Conservation (phyloP, 108 stramenopile genomes). For the Nitzschia sp. region DNA sequence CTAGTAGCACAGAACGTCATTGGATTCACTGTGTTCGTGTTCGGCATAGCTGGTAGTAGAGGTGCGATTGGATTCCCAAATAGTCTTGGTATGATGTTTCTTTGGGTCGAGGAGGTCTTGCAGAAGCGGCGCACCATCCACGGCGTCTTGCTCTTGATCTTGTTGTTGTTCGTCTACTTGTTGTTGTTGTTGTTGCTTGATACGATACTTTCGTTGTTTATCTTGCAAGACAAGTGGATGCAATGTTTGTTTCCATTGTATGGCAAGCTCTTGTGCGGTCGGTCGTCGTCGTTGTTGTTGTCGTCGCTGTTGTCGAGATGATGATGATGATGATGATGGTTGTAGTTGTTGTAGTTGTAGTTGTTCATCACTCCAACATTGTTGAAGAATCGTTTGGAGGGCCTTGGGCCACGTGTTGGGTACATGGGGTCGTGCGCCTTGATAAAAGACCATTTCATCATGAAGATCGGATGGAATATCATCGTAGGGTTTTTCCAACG, state of each 20-base stretch:
- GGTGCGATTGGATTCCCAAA: neutral
- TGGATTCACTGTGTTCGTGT: neutral
- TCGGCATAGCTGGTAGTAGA: neutral
- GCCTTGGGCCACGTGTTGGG: conserved; percentile 9
- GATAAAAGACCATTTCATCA: conserved; percentile 24
- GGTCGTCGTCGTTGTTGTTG: neutral
- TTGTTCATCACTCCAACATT: neutral
- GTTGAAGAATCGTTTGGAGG: neutral
- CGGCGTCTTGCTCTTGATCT: neutral
- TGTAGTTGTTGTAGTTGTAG: no score
- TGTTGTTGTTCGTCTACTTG: neutral
- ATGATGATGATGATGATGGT: no score
- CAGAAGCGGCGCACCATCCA: neutral
- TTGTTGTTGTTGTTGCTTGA: neutral
- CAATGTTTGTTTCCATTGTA: neutral
- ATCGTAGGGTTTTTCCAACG: conserved; percentile 21
- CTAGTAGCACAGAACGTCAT: neutral
- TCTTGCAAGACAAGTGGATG: neutral
- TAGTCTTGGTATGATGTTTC: neutral
- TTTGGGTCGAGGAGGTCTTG: neutral
- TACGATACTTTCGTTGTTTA: conserved; percentile 1
- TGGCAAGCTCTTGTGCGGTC: neutral
- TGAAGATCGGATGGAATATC: conserved; percentile 26
- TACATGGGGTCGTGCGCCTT: conserved; percentile 21
- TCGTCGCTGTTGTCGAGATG: neutral